These are phyloP conservation scores for Talaromyces albobiverticillius DNA, from an alignment of 2,329 filamentous ascomycete species.

Conservation along the genomic window DNA sequence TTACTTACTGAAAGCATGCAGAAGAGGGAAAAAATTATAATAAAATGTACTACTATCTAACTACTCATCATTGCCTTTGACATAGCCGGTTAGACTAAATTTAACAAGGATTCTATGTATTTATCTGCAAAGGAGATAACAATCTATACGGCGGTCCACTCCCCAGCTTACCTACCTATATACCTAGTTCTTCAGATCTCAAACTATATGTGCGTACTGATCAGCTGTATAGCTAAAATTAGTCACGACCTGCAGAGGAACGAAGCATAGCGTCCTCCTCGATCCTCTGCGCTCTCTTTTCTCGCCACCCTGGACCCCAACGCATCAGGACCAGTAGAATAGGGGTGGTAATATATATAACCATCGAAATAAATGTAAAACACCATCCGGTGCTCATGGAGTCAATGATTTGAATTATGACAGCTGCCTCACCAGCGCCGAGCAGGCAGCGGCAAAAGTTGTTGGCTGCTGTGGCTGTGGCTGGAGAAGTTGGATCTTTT, in stretches of 20 bases:
- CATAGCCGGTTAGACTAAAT: background rate
- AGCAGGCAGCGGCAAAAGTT: constrained; percentile 44
- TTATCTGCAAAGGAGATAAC: background rate
- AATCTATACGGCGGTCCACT: too few species aligned
- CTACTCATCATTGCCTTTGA: background rate
- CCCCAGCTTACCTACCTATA: too few species aligned
- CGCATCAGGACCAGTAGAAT: too few species aligned
- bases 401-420: constrained; percentile 40
- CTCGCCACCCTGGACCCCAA: too few species aligned
- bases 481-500: constrained; percentile 27
- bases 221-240: too few species aligned
- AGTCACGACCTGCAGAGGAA: too few species aligned
- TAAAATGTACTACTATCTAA: background rate
- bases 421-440: constrained; percentile 41
- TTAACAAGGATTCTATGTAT: background rate
- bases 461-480: constrained; percentile 42
- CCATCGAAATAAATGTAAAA: constrained; percentile 41
- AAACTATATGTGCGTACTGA: too few species aligned
- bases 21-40: background rate
- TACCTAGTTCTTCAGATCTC: too few species aligned
- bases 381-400: constrained; percentile 28
- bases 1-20: background rate
- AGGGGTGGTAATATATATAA: too few species aligned
- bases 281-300: too few species aligned
- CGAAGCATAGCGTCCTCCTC: too few species aligned